phyloP scores from a whole-genome alignment of 495 filamentous ascomycete species.

The Evansstolkia leycettana region DNA sequence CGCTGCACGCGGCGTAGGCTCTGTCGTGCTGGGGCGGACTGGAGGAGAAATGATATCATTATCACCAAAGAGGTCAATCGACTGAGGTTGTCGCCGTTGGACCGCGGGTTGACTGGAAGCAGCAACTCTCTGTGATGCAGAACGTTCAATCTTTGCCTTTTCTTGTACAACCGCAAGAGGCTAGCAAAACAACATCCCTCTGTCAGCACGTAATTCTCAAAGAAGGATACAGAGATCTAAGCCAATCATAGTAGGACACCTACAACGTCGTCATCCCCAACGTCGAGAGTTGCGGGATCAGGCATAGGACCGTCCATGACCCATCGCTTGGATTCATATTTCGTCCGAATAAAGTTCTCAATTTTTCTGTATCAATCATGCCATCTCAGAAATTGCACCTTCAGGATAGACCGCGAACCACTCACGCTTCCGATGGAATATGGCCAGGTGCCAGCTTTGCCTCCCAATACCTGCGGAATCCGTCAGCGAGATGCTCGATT shows the following conservation, averaged over 20 bases:
- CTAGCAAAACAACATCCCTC: constrained; percentile 15
- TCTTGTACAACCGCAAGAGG: constrained; percentile 64
- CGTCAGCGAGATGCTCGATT: constrained; percentile 8
- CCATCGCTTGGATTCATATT: constrained; percentile 97
- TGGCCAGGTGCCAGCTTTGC: constrained; percentile 84
- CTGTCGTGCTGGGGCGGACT: constrained; percentile 53
- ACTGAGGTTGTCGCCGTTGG: constrained; percentile 24
- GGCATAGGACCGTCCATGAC: constrained; percentile 94
- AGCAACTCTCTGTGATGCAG: constrained; percentile 37
- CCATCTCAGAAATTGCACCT: constrained; percentile 6
- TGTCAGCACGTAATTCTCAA: not conserved
- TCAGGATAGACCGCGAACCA: constrained; percentile 5
- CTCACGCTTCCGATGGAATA: constrained; percentile 84
- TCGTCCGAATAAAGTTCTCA: constrained; percentile 97
- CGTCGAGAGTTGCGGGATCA: constrained; percentile 76
- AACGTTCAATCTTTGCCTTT: constrained; percentile 55
- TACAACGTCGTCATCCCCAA: constrained; percentile 70
- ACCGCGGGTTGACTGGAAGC: constrained; percentile 30
- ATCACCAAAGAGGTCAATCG: constrained; percentile 54
- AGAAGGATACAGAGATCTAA: constrained; percentile 1
- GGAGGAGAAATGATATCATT: constrained; percentile 42
- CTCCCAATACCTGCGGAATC: constrained; percentile 67
- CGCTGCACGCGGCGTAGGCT: constrained; percentile 37
- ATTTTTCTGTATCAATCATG: constrained; percentile 52
- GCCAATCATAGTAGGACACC: constrained; percentile 6